phyloP scores from a whole-genome alignment of 345 rosid genomes.

The Salix purpurea region DNA sequence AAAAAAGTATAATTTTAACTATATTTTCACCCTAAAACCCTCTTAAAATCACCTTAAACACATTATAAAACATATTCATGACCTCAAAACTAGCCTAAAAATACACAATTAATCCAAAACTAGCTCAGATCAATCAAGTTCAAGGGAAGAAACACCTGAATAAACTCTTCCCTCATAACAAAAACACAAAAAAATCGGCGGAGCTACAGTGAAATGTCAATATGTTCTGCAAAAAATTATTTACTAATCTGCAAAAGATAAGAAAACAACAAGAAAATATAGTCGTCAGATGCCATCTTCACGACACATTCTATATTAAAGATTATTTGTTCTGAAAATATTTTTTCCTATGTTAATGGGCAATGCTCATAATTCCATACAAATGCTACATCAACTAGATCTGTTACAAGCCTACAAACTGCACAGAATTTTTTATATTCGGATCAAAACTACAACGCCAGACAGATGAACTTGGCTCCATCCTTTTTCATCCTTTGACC shows the following conservation, averaged over 20 bases:
- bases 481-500: background rate
- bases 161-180: too few relatives aligned
- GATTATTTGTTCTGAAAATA: constrained; percentile 19
- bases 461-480: background rate
- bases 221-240: background rate
- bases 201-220: too few relatives aligned
- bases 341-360: constrained; percentile 14
- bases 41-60: too few relatives aligned
- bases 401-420: constrained; percentile 30
- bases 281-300: background rate
- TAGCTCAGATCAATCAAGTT: too few relatives aligned
- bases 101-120: too few relatives aligned
- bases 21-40: too few relatives aligned
- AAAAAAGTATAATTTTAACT: too few relatives aligned
- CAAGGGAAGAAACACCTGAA: too few relatives aligned
- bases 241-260: background rate
- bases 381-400: background rate
- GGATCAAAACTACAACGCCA: constrained; percentile 9
- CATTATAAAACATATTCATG: too few relatives aligned
- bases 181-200: too few relatives aligned
- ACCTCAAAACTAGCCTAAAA: too few relatives aligned
- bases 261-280: background rate
- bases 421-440: constrained; percentile 6
- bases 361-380: constrained; percentile 12
- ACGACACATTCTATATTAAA: constrained; percentile 6